Conservation (phyloP, 1,284 basidiomycete species). For the Sporisorium reilianum region DNA sequence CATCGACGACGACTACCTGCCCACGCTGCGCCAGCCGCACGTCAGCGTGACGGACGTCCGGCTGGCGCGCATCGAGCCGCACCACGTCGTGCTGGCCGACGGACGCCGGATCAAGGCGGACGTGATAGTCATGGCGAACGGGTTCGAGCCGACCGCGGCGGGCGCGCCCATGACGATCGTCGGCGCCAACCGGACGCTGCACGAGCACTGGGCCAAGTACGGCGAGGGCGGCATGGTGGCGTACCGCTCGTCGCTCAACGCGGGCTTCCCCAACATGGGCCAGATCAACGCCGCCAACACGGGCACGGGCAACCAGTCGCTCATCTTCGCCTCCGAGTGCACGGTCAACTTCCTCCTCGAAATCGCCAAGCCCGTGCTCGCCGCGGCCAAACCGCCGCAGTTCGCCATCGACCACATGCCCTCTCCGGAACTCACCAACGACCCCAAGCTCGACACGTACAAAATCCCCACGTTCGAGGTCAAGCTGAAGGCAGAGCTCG, state of each 20-base stretch:
- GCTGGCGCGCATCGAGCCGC: conserved; percentile 56
- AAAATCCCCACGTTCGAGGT: conserved; percentile 59
- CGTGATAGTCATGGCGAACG: conserved; percentile 67
- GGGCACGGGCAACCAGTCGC: conserved; percentile 63
- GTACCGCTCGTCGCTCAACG: conserved; percentile 59
- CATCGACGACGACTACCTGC: conserved; percentile 63
- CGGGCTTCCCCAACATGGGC: conserved; percentile 66
- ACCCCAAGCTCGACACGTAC: conserved; percentile 1
- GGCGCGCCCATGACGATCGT: conserved; percentile 62
- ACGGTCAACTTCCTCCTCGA: conserved; percentile 54
- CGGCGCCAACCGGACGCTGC: conserved; percentile 49
- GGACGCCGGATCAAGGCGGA: conserved; percentile 63
- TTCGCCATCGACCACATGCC: conserved; percentile 56
- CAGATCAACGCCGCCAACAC: conserved; percentile 62
- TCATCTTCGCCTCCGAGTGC: conserved; percentile 64
- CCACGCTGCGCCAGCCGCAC: conserved; percentile 54
- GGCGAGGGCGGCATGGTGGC: conserved; percentile 58
- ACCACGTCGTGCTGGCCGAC: conserved; percentile 59
- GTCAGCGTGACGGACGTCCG: conserved; percentile 55
- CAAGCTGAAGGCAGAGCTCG: conserved; percentile 58
- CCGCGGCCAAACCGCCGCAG: conserved; percentile 31
- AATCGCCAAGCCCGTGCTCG: conserved; percentile 55
- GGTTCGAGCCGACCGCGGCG: conserved; percentile 53
- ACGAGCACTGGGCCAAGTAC: conserved; percentile 60
- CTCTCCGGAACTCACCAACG: conserved; percentile 18